Evolutionary conservation across 2,329 filamentous ascomycete genomes (phyloP), one percentile per base, ranked within the genome.

Genomic region (Claviceps sp.): DNA sequence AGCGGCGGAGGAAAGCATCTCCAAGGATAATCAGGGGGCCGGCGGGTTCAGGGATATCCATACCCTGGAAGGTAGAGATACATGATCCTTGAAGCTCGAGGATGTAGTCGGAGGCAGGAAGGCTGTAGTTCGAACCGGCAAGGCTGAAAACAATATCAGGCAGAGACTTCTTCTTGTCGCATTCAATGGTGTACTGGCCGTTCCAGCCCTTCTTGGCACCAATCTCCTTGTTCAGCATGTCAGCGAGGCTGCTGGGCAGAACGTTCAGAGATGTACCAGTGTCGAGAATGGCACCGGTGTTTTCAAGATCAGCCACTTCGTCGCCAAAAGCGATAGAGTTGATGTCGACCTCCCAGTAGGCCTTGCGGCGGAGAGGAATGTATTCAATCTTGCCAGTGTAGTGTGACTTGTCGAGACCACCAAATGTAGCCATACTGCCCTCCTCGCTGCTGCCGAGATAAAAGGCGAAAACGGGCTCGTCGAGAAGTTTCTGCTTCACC

Each of bases 281-380:
- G 78, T 98, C 93, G 55, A 98, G 86, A 59, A 98, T 96, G 62
- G 89, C 88, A 73, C 93, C 94, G 54, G 89, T 96, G 77, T 88
- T 82, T 59, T 97, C 91, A 58, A 97, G 83, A 70, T 95, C 86
- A 55, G 90, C 90, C 59, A 81, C 84, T 65, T 86, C 81, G 50
- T 90, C 79, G 62, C 93, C 94, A 58, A 96, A 88, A 52, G 85
- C 82, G 72, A 98, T 93, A 58, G 88, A 78, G 64, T 97, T 85
- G 56, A 98, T 83, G 64, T 97, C 90, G 52, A 98, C 91, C 79
- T 98, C 93, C 93, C 93, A 98, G 81, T 98, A 98, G 48, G 93
- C 93, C 85, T 97, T 97, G 68, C 93, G 88, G 70, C 93, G 88
- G 61, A 98, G 81, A 52, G 93, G 93, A 60, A 98, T 88, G 70